A percentile compares a stretch with the other conserved stretches of the same genome.
Evolutionary conservation across 495 filamentous ascomycete species (phyloP).

Genomic region (Diplogelasinospora grovesii): DNA sequence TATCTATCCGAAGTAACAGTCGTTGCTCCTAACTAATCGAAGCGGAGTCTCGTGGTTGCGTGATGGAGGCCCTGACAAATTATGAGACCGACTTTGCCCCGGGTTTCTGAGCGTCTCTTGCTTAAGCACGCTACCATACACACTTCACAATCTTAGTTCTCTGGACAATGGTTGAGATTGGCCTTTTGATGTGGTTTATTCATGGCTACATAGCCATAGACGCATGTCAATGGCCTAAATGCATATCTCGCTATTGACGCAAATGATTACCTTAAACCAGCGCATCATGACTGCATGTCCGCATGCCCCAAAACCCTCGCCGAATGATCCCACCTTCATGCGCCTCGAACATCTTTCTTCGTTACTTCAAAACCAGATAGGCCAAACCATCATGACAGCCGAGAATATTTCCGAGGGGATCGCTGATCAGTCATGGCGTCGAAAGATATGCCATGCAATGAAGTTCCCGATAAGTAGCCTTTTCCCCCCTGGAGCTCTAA

Average conservation of each 20-base stretch:
- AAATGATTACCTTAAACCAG: constrained; percentile 1
- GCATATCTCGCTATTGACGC: neutral
- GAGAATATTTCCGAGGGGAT: neutral
- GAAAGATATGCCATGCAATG: constrained; percentile 4
- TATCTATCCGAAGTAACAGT: too few species aligned
- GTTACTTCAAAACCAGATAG: neutral
- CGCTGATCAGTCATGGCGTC: constrained; percentile 4
- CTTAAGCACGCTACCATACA: too few species aligned
- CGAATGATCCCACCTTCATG: neutral
- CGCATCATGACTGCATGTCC: neutral
- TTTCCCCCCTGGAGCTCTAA: constrained; percentile 24
- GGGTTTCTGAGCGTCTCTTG: too few species aligned
- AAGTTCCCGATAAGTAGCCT: neutral
- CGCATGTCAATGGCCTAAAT: neutral
- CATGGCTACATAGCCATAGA: neutral
- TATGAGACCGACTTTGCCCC: too few species aligned
- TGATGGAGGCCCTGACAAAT: too few species aligned
- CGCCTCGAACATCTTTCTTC: too few species aligned
- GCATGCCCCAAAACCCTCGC: neutral
- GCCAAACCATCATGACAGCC: neutral
- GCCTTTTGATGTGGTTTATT: too few species aligned
- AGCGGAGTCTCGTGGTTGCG: too few species aligned
- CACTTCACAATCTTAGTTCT: too few species aligned
- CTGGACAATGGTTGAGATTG: too few species aligned
- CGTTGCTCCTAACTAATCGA: too few species aligned